Conservation (phyloP, 2,329 filamentous ascomycete species). For the Claviceps africana region DNA sequence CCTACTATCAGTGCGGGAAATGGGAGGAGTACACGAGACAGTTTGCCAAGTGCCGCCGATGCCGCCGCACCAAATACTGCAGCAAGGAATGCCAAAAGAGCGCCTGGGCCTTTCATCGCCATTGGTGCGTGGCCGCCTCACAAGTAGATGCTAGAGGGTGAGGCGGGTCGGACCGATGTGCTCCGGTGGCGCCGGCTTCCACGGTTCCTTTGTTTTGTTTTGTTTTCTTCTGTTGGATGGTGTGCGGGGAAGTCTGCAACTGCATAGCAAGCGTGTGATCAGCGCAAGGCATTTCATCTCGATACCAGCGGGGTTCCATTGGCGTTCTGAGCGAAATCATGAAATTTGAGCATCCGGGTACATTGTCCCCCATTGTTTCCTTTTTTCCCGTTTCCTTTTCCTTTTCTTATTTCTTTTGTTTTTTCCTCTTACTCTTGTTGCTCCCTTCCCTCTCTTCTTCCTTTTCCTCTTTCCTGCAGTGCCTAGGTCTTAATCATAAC, state of each 20-base stretch:
- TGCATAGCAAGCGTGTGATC: slow-evolving; percentile 30
- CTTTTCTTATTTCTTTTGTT: slow-evolving; percentile 2
- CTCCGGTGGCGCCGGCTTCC: slow-evolving; percentile 7
- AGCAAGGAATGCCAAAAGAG: slow-evolving; percentile 99
- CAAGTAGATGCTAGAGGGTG: slow-evolving; percentile 28
- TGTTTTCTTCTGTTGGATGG: slow-evolving; percentile 16
- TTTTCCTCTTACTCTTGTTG: neutral
- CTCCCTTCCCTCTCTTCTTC: too few species aligned
- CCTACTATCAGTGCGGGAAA: slow-evolving; percentile 94
- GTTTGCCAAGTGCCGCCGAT: slow-evolving; percentile 94
- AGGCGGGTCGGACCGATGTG: slow-evolving; percentile 1
- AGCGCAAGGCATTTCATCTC: slow-evolving; percentile 28
- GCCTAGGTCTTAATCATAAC: slow-evolving; percentile 1
- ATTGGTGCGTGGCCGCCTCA: slow-evolving; percentile 80
- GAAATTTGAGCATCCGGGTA: slow-evolving; percentile 7
- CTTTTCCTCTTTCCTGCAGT: neutral
- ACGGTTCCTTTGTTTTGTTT: slow-evolving; percentile 12
- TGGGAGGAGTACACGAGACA: slow-evolving; percentile 96
- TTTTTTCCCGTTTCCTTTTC: neutral
- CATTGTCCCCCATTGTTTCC: slow-evolving; percentile 4
- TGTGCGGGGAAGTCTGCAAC: slow-evolving; percentile 18
- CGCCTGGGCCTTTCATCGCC: slow-evolving; percentile 94
- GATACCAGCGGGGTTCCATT: slow-evolving; percentile 27
- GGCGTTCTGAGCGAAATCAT: slow-evolving; percentile 13
- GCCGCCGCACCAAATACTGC: slow-evolving; percentile 95